These are phyloP conservation scores for Sordariomycetes sp. DNA, from an alignment of 2,329 filamentous ascomycete species.

Conservation along the genomic window DNA sequence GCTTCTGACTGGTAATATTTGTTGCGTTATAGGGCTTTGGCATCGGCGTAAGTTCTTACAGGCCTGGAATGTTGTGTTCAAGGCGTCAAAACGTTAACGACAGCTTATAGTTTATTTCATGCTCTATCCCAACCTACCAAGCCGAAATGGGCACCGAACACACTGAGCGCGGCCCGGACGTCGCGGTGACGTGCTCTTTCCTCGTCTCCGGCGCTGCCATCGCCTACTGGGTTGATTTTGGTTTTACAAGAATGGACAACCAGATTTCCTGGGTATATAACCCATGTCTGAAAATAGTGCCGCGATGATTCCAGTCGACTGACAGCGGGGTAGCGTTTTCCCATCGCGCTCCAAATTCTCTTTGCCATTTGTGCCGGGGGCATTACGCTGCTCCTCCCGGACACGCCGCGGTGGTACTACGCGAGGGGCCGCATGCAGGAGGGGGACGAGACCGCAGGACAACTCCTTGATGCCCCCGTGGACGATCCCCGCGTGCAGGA, in stretches of 20 bases:
- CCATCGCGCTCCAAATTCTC: conserved; percentile 5
- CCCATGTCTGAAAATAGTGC: background rate
- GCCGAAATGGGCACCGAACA: conserved; percentile 5
- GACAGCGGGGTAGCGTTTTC: background rate
- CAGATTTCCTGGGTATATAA: conserved; percentile 7
- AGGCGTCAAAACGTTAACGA: background rate
- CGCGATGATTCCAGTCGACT: background rate
- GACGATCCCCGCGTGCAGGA: conserved; percentile 3
- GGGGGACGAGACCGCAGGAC: conserved; percentile 1
- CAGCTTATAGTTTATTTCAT: conserved; percentile 7
- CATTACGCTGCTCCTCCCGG: conserved; percentile 6
- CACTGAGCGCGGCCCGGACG: conserved; percentile 6
- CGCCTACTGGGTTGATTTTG: conserved; percentile 9
- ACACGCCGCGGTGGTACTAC: conserved; percentile 9
- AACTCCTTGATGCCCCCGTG: conserved; percentile 1
- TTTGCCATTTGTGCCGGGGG: conserved; percentile 6
- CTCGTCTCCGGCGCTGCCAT: conserved; percentile 8
- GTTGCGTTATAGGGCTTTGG: background rate
- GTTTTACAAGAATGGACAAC: conserved; percentile 7
- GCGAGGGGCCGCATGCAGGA: conserved; percentile 4
- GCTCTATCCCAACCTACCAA: conserved; percentile 8
- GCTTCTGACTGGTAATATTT: too few relatives aligned
- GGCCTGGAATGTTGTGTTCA: too few relatives aligned
- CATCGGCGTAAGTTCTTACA: background rate
- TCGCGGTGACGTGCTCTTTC: conserved; percentile 7